Evolutionary conservation across 345 rosid species (phyloP).

Genomic region (Linum lewisii): DNA sequence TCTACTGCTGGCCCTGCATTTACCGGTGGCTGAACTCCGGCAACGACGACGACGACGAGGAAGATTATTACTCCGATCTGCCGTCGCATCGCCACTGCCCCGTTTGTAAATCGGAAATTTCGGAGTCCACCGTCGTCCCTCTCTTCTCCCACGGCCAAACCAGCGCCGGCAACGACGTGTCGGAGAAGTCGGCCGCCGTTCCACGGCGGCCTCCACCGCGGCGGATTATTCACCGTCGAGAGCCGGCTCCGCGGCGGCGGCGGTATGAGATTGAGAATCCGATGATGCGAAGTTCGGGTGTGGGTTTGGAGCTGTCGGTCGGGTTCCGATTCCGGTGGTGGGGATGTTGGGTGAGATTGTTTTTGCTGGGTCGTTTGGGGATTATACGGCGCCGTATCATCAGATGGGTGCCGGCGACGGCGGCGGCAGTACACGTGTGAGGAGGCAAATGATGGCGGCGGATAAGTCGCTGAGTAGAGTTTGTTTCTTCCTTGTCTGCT

Average conservation of each 20-base stretch:
- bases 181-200: constrained; percentile 9
- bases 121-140: constrained; percentile 59
- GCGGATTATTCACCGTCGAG: constrained; percentile 24
- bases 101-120: constrained; percentile 76
- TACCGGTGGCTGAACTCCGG: constrained; percentile 76
- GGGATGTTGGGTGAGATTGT: constrained; percentile 71
- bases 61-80: constrained; percentile 8
- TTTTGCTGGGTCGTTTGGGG: constrained; percentile 49
- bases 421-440: constrained; percentile 39
- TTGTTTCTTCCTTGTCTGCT: constrained; percentile 66
- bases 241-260: constrained; percentile 24
- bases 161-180: neutral
- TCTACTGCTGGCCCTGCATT: constrained; percentile 93
- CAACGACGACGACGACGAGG: constrained; percentile 20
- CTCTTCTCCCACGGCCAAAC: constrained; percentile 67
- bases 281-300: neutral
- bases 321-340: constrained; percentile 31
- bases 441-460: constrained; percentile 66
- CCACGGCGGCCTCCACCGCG: constrained; percentile 26
- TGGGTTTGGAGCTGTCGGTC: neutral
- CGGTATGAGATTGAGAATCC: constrained; percentile 23
- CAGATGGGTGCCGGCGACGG: constrained; percentile 37
- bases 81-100: constrained; percentile 57
- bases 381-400: constrained; percentile 31
- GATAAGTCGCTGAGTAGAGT: constrained; percentile 67